Evolutionary conservation across 345 rosid genomes (phyloP), one percentile per base, ranked within the genome.

Genomic region (Tarenaya hassleriana): DNA sequence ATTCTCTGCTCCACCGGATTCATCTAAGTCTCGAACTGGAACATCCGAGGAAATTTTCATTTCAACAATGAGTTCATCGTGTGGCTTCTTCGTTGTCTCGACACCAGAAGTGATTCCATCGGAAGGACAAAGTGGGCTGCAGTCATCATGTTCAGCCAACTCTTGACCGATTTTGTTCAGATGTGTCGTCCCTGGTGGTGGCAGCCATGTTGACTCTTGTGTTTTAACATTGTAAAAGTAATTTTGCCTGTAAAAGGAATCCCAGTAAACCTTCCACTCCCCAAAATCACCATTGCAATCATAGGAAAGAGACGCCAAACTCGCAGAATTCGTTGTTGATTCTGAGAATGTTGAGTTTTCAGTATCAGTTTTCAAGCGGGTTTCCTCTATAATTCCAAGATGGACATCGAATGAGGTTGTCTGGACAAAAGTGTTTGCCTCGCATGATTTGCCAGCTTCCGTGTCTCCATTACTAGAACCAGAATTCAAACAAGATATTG

Each of bases 191-290:
- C 84, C 80, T 31, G 70, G 71, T 19, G 98, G 98, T 7, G 86
- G 72, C 29, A 68, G 55, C 96, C 96, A 88, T 20, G 82, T 81
- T 12, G 95, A 79, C 61, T 50, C 70, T 64, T 74, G 71, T 21
- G 95, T 79, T 60, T 55, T 74, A n/a, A 58, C 20, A 51, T 85
- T 88, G 67, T 77, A 75, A 37, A 76, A 92, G 70, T 77, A 88
- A 55, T 74, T 79, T 58, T 78, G 69, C 67, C 61, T 56, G 71
- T 92, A 81, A 65, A 65, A 79, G 31, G 86, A 47, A 66, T 92
- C 98, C 96, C 88, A 79, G 43, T 55, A 81, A 33, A 72, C 83
- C 54, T 44, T 68, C 98, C 98, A 92, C 58, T 81, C 86, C 63
- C 63, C 68, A 56, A 55, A 64, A 54, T 59, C 74, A 55, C 49